Percentiles rank a stretch among this genome's conserved stretches.
These are phyloP conservation scores for Suillus alpinus DNA, from an alignment of 768 basidiomycete genomes.

Conservation along the genomic window DNA sequence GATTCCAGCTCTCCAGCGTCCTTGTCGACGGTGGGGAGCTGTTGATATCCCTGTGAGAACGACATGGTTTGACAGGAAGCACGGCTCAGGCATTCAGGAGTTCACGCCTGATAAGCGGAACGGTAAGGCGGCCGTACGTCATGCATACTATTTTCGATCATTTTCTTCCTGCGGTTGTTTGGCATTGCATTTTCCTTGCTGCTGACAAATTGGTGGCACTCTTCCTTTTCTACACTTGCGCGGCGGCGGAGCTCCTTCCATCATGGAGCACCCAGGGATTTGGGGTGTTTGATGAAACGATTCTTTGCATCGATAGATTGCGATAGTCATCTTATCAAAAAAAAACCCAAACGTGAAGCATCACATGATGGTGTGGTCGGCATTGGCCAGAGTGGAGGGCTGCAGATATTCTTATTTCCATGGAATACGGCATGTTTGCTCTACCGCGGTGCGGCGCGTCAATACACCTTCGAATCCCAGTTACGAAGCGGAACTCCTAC, in stretches of 20 bases:
- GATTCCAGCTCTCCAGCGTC: conserved; percentile 7
- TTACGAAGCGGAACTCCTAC: too few species aligned
- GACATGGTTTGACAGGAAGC: conserved; percentile 11
- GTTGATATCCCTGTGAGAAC: conserved; percentile 24
- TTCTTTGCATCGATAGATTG: background rate
- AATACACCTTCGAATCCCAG: too few species aligned
- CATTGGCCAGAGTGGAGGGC: background rate
- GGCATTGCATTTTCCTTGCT: too few species aligned
- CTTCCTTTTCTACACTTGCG: too few species aligned
- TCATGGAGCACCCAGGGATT: background rate
- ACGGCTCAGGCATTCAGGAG: background rate
- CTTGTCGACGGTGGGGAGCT: conserved; percentile 15
- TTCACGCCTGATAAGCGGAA: background rate
- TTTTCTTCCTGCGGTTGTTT: background rate
- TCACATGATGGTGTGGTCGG: background rate
- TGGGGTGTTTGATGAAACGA: background rate
- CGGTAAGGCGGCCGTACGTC: background rate
- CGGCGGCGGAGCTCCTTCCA: too few species aligned
- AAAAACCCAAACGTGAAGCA: background rate
- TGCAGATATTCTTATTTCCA: background rate
- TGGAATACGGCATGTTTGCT: too few species aligned
- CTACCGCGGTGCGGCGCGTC: too few species aligned
- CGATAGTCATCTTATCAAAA: background rate
- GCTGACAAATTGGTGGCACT: too few species aligned
- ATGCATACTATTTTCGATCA: background rate